Evolutionary conservation across 768 basidiomycete genomes (phyloP).

Genomic region (Mycena olivaceomarginata): DNA sequence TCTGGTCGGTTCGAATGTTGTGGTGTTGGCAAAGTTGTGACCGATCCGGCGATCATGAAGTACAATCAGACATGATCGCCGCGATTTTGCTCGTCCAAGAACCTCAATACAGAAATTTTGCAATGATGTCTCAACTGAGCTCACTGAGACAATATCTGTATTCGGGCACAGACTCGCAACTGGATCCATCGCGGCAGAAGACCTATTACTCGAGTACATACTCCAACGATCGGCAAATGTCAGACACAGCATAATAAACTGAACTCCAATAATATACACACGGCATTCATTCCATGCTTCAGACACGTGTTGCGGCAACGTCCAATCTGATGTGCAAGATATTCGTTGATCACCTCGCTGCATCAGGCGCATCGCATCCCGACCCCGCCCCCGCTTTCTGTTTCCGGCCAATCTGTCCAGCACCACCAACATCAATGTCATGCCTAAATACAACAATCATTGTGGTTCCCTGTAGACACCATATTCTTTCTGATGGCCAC

Average conservation of each 20-base stretch:
- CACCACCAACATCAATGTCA: not conserved
- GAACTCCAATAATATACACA: too few species aligned
- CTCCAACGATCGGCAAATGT: too few species aligned
- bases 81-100: not conserved
- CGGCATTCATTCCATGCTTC: too few species aligned
- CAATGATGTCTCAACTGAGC: not conserved
- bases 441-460: not conserved
- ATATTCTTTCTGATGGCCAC: not conserved
- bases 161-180: not conserved
- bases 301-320: constrained; percentile 7
- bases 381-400: not conserved
- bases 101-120: not conserved
- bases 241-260: too few species aligned
- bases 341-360: not conserved
- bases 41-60: not conserved
- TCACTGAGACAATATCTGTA: not conserved
- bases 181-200: not conserved
- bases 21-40: not conserved
- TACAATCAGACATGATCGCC: not conserved
- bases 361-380: constrained; percentile 18
- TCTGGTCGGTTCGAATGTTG: constrained; percentile 9
- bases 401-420: too few species aligned
- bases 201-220: too few species aligned
- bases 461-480: constrained; percentile 12
- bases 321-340: constrained; percentile 2